These are phyloP conservation scores for Margaritispora aquatica DNA, from an alignment of 495 filamentous ascomycete species.

Conservation along the genomic window DNA sequence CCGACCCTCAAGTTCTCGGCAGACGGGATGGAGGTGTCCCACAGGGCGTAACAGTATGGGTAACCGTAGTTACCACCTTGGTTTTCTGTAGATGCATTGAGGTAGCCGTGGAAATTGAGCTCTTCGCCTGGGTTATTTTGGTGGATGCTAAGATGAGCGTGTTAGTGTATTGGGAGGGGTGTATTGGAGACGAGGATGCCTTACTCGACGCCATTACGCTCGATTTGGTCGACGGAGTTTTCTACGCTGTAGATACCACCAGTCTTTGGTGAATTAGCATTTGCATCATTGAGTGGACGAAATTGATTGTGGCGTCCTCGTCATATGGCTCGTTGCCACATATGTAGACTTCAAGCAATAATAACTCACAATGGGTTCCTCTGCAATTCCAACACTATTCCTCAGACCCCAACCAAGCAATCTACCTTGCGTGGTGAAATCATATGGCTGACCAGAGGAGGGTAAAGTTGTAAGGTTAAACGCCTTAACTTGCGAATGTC, in stretches of 20 bases:
- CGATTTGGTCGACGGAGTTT: slow-evolving; percentile 63
- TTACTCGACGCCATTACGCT: slow-evolving; percentile 42
- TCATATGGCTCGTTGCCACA: too few species aligned
- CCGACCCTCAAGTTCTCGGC: slow-evolving; percentile 38
- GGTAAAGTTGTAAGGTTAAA: slow-evolving; percentile 48
- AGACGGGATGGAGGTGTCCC: slow-evolving; percentile 45
- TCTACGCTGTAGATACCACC: slow-evolving; percentile 63
- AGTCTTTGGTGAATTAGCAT: too few species aligned
- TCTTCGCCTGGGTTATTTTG: slow-evolving; percentile 69
- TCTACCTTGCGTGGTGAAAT: slow-evolving; percentile 42
- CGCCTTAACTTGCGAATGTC: slow-evolving; percentile 56
- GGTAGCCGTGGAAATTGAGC: slow-evolving; percentile 62
- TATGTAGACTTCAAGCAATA: too few species aligned
- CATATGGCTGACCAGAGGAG: slow-evolving; percentile 19
- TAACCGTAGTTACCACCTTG: slow-evolving; percentile 57
- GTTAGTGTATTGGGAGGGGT: too few species aligned
- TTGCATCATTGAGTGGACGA: too few species aligned
- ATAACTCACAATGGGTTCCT: too few species aligned
- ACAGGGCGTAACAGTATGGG: slow-evolving; percentile 60
- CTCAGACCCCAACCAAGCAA: slow-evolving; percentile 65
- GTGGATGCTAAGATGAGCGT: slow-evolving; percentile 39
- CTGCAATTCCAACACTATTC: slow-evolving; percentile 62
- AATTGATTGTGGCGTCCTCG: too few species aligned
- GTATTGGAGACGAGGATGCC: not conserved
- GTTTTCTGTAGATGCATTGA: slow-evolving; percentile 36